Conservation (phyloP, 495 filamentous ascomycete genomes). For the Lasiosphaeria miniovina region DNA sequence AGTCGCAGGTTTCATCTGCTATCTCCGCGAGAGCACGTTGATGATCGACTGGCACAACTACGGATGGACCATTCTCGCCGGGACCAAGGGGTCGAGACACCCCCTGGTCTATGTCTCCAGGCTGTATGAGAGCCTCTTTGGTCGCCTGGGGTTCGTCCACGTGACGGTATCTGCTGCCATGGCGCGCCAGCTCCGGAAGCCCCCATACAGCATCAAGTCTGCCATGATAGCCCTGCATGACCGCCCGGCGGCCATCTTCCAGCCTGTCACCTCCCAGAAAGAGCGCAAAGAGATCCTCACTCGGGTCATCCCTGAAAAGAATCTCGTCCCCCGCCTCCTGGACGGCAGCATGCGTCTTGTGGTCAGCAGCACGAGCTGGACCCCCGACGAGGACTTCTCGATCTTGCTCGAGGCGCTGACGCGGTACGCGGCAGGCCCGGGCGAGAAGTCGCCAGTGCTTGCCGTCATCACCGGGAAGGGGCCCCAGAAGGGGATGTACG, state of each 20-base stretch:
- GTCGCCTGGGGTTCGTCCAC: conserved; percentile 66
- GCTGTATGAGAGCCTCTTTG: conserved; percentile 71
- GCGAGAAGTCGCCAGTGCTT: conserved; percentile 51
- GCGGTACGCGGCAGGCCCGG: conserved; percentile 51
- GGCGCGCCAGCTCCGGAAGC: conserved; percentile 62
- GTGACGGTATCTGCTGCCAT: conserved; percentile 89
- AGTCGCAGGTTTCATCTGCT: conserved; percentile 68
- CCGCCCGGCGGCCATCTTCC: conserved; percentile 78
- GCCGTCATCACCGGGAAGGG: conserved; percentile 93
- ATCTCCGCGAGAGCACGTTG: conserved; percentile 73
- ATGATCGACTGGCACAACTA: conserved; percentile 99
- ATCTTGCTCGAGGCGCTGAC: conserved; percentile 82
- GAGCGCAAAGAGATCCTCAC: conserved; percentile 58
- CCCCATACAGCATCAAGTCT: conserved; percentile 58
- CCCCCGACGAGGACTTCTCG: conserved; percentile 91
- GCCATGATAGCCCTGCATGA: conserved; percentile 80
- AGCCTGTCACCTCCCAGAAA: conserved; percentile 53
- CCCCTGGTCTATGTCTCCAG: conserved; percentile 73
- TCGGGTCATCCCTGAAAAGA: conserved; percentile 52
- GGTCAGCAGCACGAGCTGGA: conserved; percentile 94
- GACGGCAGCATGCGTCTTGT: conserved; percentile 60
- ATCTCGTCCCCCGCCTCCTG: conserved; percentile 55
- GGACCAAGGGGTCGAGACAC: conserved; percentile 62
- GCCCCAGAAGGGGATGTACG: conserved; percentile 74
- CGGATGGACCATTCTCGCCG: conserved; percentile 87